Percentiles rank a stretch among this genome's conserved stretches.
Conservation (phyloP, 164 flowering plant genomes). For the Kingdonia uniflora region DNA sequence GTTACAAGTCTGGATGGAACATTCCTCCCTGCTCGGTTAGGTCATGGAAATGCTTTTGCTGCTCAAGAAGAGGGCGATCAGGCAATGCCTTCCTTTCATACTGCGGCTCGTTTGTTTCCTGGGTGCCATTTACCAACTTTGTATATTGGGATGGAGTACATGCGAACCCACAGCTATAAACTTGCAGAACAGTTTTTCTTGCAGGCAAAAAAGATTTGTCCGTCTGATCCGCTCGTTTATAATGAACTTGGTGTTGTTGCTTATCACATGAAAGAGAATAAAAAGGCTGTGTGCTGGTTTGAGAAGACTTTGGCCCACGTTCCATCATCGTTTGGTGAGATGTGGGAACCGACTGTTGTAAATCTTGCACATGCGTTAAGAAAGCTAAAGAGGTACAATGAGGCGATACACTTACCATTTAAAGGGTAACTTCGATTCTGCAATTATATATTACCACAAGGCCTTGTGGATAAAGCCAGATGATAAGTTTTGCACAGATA, state of each 20-base stretch:
- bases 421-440: constrained; percentile 67
- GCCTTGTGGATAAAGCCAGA: constrained; percentile 85
- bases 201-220: constrained; percentile 89
- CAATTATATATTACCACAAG: constrained; percentile 88
- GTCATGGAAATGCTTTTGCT: constrained; percentile 91
- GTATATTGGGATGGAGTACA: constrained; percentile 96
- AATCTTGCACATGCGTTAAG: constrained; percentile 92
- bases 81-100: constrained; percentile 92
- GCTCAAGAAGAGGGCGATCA: constrained; percentile 98
- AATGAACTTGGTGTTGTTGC: constrained; percentile 98
- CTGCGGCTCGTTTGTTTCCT: constrained; percentile 95
- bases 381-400: constrained; percentile 50
- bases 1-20: constrained; percentile 82
- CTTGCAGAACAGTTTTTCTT: constrained; percentile 96
- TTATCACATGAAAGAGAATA: constrained; percentile 90
- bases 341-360: constrained; percentile 93
- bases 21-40: constrained; percentile 88
- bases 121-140: constrained; percentile 95
- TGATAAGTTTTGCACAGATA: constrained; percentile 89
- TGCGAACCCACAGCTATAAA: constrained; percentile 90
- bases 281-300: constrained; percentile 77
- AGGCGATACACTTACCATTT: constrained; percentile 1
- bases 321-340: constrained; percentile 65
- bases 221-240: constrained; percentile 88
- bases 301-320: constrained; percentile 70